phyloP scores from a whole-genome alignment of 2,329 filamentous ascomycete genomes.

The Calonectria henricotiae region DNA sequence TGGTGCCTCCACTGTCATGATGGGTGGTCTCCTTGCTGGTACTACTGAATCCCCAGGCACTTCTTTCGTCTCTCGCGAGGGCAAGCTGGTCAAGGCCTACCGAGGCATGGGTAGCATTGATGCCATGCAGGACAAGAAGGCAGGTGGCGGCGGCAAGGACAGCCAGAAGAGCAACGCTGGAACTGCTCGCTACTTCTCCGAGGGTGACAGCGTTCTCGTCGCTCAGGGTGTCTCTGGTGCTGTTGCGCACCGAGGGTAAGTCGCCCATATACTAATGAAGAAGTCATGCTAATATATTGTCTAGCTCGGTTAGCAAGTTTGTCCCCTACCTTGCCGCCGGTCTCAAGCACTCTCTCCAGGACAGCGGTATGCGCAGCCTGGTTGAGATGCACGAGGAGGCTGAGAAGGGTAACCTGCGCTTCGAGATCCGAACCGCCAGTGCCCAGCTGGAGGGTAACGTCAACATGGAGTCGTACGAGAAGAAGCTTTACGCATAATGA shows the following conservation, averaged over 20 bases:
- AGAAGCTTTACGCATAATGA: slow-evolving; percentile 95
- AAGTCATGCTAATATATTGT: slow-evolving; percentile 53
- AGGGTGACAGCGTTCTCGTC: slow-evolving; percentile 94
- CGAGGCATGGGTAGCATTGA: slow-evolving; percentile 99
- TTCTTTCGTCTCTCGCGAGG: slow-evolving; percentile 96
- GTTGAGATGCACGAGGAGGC: slow-evolving; percentile 84
- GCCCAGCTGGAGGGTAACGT: slow-evolving; percentile 97
- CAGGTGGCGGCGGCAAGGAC: slow-evolving; percentile 81
- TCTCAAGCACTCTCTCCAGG: slow-evolving; percentile 97
- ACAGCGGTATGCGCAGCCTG: slow-evolving; percentile 90
- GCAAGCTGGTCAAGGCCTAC: slow-evolving; percentile 99
- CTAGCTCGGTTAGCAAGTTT: slow-evolving; percentile 91
- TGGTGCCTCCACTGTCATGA: slow-evolving; percentile 97
- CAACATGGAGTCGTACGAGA: slow-evolving; percentile 99
- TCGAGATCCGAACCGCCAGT: slow-evolving; percentile 94
- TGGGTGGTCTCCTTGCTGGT: slow-evolving; percentile 97
- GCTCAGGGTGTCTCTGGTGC: slow-evolving; percentile 96
- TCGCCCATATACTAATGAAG: slow-evolving; percentile 37
- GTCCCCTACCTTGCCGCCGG: slow-evolving; percentile 96
- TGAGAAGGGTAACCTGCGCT: slow-evolving; percentile 82
- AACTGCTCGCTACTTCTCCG: slow-evolving; percentile 98
- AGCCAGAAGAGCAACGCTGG: slow-evolving; percentile 90
- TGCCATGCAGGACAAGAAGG: slow-evolving; percentile 99
- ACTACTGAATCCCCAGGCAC: slow-evolving; percentile 98
- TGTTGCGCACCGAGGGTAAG: slow-evolving; percentile 81